A percentile compares a stretch with the other conserved stretches of the same genome.
These are phyloP conservation scores for Cystobasidium tubakii DNA, from an alignment of 768 basidiomycete genomes.

Conservation along the genomic window DNA sequence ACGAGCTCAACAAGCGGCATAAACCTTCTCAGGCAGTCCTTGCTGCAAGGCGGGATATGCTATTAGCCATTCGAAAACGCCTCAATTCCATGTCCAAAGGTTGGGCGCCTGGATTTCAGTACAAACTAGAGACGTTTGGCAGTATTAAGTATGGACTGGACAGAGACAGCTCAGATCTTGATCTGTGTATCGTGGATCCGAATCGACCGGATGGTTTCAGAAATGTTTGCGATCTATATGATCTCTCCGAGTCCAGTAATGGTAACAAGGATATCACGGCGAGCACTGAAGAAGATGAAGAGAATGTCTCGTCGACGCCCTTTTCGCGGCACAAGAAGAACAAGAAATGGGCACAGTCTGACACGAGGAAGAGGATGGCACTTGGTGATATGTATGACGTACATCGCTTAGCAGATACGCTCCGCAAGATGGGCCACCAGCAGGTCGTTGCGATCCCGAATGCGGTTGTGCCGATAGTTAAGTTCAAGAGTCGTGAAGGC, in stretches of 20 bases:
- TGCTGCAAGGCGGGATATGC: neutral
- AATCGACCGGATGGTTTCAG: constrained; percentile 43
- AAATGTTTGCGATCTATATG: constrained; percentile 36
- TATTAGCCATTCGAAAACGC: neutral
- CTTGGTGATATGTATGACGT: constrained; percentile 26
- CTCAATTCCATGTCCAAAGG: neutral
- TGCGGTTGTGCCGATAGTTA: constrained; percentile 43
- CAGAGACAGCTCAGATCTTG: constrained; percentile 42
- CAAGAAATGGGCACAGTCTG: neutral
- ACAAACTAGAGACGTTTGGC: constrained; percentile 42
- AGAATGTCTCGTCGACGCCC: constrained; percentile 36
- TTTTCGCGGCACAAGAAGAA: constrained; percentile 40
- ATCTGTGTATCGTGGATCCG: constrained; percentile 45
- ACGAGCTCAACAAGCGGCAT: constrained; percentile 10
- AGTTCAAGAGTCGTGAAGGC: constrained; percentile 40
- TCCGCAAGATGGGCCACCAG: neutral
- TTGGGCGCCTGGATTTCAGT: constrained; percentile 27
- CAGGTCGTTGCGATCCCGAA: constrained; percentile 47
- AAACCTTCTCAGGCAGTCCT: neutral
- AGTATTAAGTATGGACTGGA: constrained; percentile 43
- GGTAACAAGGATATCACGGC: neutral
- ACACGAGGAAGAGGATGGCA: neutral
- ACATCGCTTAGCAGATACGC: neutral
- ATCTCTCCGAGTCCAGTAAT: neutral
- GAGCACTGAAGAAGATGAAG: neutral